Base-by-base conservation (phyloP, 257 asterid genomes). In the Osmanthus fragrans region DNA sequence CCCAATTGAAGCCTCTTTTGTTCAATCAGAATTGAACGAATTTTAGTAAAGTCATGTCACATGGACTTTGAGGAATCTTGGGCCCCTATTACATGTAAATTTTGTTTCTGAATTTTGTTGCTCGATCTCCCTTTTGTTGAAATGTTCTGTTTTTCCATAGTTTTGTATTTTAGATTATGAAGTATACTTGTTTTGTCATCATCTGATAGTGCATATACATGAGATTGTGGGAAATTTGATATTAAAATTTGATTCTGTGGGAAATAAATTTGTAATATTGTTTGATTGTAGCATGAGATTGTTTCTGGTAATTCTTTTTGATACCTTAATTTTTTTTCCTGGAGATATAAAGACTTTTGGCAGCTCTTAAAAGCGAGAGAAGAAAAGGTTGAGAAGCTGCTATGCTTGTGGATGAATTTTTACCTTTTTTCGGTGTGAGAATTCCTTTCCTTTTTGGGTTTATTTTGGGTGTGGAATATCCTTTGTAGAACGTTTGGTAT, bases 31-130 rank as follows among this genome's bases (percentile, higher is more conserved):
- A 70, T 73, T 70, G 54, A 56, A 29, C 34, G 18, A 74, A 78
- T 82, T 82, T 70, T 33, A 67, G 37, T 73, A 73, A 86, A 39
- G 82, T 45, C 54, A 73, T 73, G 73, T 77, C 80, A 68, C 75
- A 85, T 83, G 90, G 89, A 88, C 89, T 90, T 88, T 90, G 89
- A 77, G 88, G 85, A 87, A 86, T 30, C 32, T 30, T 30, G 32
- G 32, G 32, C 1, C 32, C 32, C 32, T 30, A 30, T 30, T 30
- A 30, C 86, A 86, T 90, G 94, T 91, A 80, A 86, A 70, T 33
- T 81, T 79, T 74, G 72, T 71, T 79, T 77, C 72, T 79, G 76
- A 32, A 6, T 42, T 39, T 73, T 72, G 73, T 68, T 77, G 71
- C 74, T 84, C 80, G 93, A 92, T 90, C 92, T 87, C 65, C 65